Base-by-base conservation (phyloP, 2,329 filamentous ascomycete genomes). In the Passalora sequoiae region DNA sequence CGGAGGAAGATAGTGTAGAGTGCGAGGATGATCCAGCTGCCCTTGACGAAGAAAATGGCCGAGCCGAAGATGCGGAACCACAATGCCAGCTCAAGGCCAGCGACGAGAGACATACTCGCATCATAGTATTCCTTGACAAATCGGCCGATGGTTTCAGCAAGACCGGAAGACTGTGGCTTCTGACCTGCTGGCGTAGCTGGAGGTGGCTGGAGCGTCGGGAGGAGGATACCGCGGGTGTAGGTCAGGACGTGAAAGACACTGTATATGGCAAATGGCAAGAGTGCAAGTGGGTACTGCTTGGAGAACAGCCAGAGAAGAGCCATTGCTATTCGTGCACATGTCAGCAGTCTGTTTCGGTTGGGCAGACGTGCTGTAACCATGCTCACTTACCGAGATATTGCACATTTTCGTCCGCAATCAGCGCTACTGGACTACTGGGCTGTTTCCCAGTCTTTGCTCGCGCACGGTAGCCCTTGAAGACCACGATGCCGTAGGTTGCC, bases 51-150 rank as follows among this genome's bases (percentile, higher is more conserved):
- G 57, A 94, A 74, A 51, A 97, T 70, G 50, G 88, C 87, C 22
- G 86, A 84, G 42, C 89, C 69, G 37, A 94, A 63, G 43, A 98
- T 72, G 61, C 92, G 88, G 68, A 85, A 72, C 83, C 89, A 94
- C 47, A 97, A 80, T 29, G 78, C 70, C 56, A 97, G 87, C 73
- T 98, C 92, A 46, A 98, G 85, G 35, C 76, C 73, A 27, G 91
- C 85, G 22, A 98, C 92, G 49, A 97, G 74, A 45, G 85, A 86
- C 92, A 98, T 98, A 68, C 88, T 94, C 49, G 80, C 72, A 66
- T 98, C 92, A 65, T 98, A 98, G 78, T 97, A 96, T 66, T 89
- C 81, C 81, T 97, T 97, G 67, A 98, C 89, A 61, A 98, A 98
- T 60, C 77, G 77, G 57, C 89, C 89, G 66, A 98, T 95, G 56